Conservation (phyloP, 495 filamentous ascomycete species). For the Hyaloscypha finlandica region DNA sequence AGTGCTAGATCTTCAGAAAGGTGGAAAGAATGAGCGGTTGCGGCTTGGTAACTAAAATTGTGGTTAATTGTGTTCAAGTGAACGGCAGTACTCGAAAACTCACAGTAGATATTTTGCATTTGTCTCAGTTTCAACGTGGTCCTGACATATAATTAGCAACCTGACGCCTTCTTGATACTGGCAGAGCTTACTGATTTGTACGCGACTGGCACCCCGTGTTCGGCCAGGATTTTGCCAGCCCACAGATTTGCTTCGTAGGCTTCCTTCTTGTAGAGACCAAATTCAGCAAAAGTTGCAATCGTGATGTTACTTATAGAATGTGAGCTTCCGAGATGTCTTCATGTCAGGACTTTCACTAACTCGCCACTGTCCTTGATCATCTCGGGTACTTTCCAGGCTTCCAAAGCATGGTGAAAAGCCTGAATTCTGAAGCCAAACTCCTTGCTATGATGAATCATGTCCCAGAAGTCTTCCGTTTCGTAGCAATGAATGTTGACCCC, state of each 20-base stretch:
- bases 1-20: slow-evolving; percentile 61
- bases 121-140: slow-evolving; percentile 40
- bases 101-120: slow-evolving; percentile 47
- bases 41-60: slow-evolving; percentile 58
- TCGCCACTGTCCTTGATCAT: slow-evolving; percentile 47
- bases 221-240: slow-evolving; percentile 61
- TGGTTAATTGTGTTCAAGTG: slow-evolving; percentile 21
- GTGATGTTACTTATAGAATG: slow-evolving; percentile 38
- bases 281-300: slow-evolving; percentile 59
- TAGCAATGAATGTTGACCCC: slow-evolving; percentile 68
- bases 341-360: slow-evolving; percentile 28
- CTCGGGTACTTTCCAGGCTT: slow-evolving; percentile 62
- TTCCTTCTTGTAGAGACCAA: slow-evolving; percentile 66
- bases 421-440: slow-evolving; percentile 63
- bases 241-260: slow-evolving; percentile 59
- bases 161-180: too few relatives aligned
- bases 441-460: slow-evolving; percentile 61
- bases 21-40: slow-evolving; percentile 60
- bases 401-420: slow-evolving; percentile 67
- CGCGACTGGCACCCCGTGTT: slow-evolving; percentile 55
- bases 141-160: slow-evolving; percentile 22
- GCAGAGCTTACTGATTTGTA: slow-evolving; percentile 41
- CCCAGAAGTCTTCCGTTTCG: slow-evolving; percentile 63
- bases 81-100: slow-evolving; percentile 16
- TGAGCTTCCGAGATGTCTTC: neutral